Evolutionary conservation across 371 early-diverging fungal species (phyloP), one percentile per base, ranked within the genome.

Genomic region (Apophysomyces variabilis): DNA sequence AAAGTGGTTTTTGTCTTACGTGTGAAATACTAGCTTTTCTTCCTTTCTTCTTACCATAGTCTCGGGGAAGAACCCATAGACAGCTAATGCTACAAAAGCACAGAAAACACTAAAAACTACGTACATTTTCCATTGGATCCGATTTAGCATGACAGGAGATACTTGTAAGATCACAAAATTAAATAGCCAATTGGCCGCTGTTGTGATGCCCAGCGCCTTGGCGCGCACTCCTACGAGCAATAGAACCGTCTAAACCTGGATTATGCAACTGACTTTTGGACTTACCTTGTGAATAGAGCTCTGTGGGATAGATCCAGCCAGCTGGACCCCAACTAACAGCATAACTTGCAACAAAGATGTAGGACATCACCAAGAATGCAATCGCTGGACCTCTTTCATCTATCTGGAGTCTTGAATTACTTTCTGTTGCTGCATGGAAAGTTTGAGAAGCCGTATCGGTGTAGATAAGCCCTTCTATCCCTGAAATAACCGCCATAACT

Each of bases 241-340:
- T 26, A 26, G 3, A 26, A 26, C 32, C 3, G 32, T 26, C 3
- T 16, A 41, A 37, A 7, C 13, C 13, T 21, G 43, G 6, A 26
- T 26, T 39, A 9, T 6, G 26, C n/a, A 5, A 47, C 4, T 3
- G 8, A 50, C 9, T 9, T 18, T 21, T 8, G 16, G 1, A 57
- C 46, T 56, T 66, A 69, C 87, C 84, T 68, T 88, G 86, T 6
- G 93, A 90, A 79, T 88, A 93, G 50, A 94, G 90, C 71, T 97
- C 98, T 21, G 95, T 85, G 36, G 95, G 95, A 77, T 95, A 95
- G 60, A 93, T 90, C 97, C 97, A 97, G 26, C 92, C 94, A 46
- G 92, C 84, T 32, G 97, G 95, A 11, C 96, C 96, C 96, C 95
- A 96, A 37, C 94, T 88, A 68, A 87, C 83, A 38, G 95, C 93